Percentiles rank a stretch among this genome's conserved stretches.
phyloP scores from a whole-genome alignment of 306 rosid species.

The Medicago lupulina region DNA sequence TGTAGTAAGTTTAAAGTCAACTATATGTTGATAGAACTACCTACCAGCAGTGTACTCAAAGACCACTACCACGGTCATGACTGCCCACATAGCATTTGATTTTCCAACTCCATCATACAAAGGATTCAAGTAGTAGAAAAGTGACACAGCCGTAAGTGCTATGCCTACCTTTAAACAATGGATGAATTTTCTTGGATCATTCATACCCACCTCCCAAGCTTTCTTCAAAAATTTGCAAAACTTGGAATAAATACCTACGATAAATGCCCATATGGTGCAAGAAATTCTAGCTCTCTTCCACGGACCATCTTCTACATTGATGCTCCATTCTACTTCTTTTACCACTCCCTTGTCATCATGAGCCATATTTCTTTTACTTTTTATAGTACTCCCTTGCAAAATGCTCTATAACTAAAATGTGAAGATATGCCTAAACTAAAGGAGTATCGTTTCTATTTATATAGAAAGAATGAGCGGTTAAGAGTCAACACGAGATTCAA shows the following conservation, averaged over 20 bases:
- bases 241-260: constrained; percentile 49
- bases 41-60: constrained; percentile 72
- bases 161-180: constrained; percentile 80
- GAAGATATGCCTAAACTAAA: not conserved
- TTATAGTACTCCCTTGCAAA: constrained; percentile 6
- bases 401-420: not conserved
- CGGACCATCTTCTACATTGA: constrained; percentile 55
- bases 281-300: constrained; percentile 19
- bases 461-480: constrained; percentile 36
- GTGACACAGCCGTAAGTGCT: constrained; percentile 79
- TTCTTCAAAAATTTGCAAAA: constrained; percentile 55
- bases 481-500: too few species aligned
- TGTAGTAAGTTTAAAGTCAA: too few species aligned
- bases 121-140: constrained; percentile 82
- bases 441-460: constrained; percentile 41
- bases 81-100: constrained; percentile 85
- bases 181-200: constrained; percentile 79
- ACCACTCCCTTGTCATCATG: too few species aligned
- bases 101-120: constrained; percentile 78
- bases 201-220: constrained; percentile 75
- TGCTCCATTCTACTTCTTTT: constrained; percentile 63
- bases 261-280: constrained; percentile 43
- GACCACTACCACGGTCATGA: constrained; percentile 82
- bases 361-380: constrained; percentile 22
- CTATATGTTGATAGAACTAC: not conserved